A percentile compares a stretch with the other conserved stretches of the same genome.
Evolutionary conservation across 1,284 basidiomycete species (phyloP).

Genomic region (Moesziomyces sp.): DNA sequence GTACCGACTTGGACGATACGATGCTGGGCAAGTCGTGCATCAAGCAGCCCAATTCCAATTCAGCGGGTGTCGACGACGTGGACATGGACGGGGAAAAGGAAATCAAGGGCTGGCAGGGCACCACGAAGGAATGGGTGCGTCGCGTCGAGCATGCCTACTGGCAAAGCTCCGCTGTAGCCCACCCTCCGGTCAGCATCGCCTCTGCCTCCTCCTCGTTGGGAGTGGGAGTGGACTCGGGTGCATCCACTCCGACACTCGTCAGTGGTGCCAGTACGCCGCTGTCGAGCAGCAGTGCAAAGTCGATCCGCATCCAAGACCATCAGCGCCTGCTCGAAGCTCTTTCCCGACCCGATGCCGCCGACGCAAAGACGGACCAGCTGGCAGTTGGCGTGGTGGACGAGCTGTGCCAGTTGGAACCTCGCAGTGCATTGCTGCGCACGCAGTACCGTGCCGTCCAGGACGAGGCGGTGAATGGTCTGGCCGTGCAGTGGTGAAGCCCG

Average conservation of each 20-base stretch:
- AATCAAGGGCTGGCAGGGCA: constrained; percentile 64
- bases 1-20: constrained; percentile 68
- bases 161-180: constrained; percentile 51
- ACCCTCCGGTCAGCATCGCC: constrained; percentile 40
- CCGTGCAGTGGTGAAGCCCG: constrained; percentile 79
- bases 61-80: constrained; percentile 68
- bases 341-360: constrained; percentile 1
- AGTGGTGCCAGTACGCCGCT: constrained; percentile 35
- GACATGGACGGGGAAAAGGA: constrained; percentile 28
- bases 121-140: constrained; percentile 64
- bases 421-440: constrained; percentile 77
- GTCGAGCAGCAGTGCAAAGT: constrained; percentile 29
- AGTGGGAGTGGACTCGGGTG: constrained; percentile 16
- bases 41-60: constrained; percentile 71
- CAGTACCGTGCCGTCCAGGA: constrained; percentile 86
- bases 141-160: constrained; percentile 64
- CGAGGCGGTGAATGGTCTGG: constrained; percentile 79
- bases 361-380: constrained; percentile 69
- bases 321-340: constrained; percentile 27
- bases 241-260: constrained; percentile 27
- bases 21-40: constrained; percentile 56
- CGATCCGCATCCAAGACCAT: constrained; percentile 27
- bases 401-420: constrained; percentile 67
- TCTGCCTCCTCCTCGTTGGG: background rate
- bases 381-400: constrained; percentile 71